Evolutionary conservation across 345 rosid species (phyloP), one percentile per base, ranked within the genome.

Genomic region (Erucastrum elatum): DNA sequence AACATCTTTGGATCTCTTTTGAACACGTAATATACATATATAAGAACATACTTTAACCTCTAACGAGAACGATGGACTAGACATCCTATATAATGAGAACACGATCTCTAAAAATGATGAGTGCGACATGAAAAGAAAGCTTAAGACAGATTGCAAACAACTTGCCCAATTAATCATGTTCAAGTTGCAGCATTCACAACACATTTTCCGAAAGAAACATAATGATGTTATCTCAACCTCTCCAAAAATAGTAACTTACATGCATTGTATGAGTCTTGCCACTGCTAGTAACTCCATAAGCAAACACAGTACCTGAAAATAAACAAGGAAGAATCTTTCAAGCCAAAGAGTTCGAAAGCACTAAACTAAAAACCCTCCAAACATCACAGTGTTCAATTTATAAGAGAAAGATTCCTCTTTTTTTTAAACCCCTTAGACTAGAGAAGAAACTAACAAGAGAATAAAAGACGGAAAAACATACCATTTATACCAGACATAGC

Each of bases 211-310:
- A n/a, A 56, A 9, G 61, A 39, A 53, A 44, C 51, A 44, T 44
- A 12, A 12, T 4, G 51, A 11, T 12, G 12, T 11, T 11, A 3
- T 12, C 51, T 11, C 12, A 34, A 34, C 13, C 1, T 10, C 49
- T 41, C 41, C 2, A 56, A 53, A 53, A 60, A 69, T 31, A 71
- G 59, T 51, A 66, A 87, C 98, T 88, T 90, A 91, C 95, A 75
- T 93, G 98, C 98, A 93, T 93, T 58, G 98, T 93, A 74, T 91
- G 98, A 81, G 97, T 93, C 87, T 93, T 93, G 77, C 98, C 97
- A 69, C 97, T 93, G 63, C 98, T 93, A 64, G 98, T 92, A 79
- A 92, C 98, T 75, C 98, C 97, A 89, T 94, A 94, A 15, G 98
- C 98, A 90, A 94, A 94, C 46, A 94, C 94, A 25, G 97, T 92